phyloP scores from a whole-genome alignment of 2,329 filamentous ascomycete genomes.

The Penicillium sp. region DNA sequence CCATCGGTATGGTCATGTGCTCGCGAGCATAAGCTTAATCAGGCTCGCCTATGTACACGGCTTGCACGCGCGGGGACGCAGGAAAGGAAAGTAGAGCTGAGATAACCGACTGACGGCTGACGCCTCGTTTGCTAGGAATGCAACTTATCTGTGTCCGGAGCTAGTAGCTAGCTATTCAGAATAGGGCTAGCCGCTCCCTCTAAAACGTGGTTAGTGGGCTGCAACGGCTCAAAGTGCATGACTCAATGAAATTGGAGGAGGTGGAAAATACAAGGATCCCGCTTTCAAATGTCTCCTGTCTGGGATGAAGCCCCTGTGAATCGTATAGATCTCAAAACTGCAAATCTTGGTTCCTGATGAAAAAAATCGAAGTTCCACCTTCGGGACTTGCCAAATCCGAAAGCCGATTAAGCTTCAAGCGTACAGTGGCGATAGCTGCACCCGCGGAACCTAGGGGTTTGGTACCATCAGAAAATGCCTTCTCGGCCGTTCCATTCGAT shows the following conservation, averaged over 20 bases:
- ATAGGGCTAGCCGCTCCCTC: constrained; percentile 12
- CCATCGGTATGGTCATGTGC: not conserved
- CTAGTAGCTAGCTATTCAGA: constrained; percentile 1
- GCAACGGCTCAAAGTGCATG: not conserved
- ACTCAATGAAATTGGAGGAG: not conserved
- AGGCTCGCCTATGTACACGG: not conserved
- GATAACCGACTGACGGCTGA: constrained; percentile 1
- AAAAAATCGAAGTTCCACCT: not conserved
- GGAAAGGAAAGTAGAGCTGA: not conserved
- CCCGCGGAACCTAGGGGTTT: not conserved
- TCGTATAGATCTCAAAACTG: constrained; percentile 1
- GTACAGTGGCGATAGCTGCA: constrained; percentile 2
- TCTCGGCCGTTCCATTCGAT: not conserved
- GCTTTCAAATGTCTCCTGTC: not conserved
- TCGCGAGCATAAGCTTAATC: constrained; percentile 7
- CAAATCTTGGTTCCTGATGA: not conserved
- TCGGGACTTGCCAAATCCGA: not conserved
- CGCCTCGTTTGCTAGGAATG: not conserved
- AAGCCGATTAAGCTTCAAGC: constrained; percentile 4
- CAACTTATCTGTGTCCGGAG: constrained; percentile 6
- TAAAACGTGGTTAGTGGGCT: constrained; percentile 11
- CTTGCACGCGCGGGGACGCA: not conserved
- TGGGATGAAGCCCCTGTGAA: not conserved
- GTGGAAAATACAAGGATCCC: not conserved
- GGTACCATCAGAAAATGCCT: not conserved